Percentiles rank a stretch among this genome's conserved stretches.
phyloP scores from a whole-genome alignment of 257 asterid species.

The Gardenia jasminoides region DNA sequence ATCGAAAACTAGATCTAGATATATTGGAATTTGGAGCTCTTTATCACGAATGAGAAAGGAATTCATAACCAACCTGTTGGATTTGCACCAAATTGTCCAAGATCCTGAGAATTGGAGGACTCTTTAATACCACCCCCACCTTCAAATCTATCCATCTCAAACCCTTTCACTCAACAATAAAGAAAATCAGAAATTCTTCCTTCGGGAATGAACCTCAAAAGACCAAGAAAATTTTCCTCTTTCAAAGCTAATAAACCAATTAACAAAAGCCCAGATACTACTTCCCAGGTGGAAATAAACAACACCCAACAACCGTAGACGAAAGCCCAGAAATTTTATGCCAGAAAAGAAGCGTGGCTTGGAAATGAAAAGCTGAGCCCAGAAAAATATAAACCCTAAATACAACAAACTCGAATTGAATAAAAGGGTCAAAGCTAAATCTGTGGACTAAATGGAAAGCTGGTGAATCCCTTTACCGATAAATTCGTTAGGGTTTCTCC shows the following conservation, averaged over 20 bases:
- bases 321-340: slow-evolving; percentile 17
- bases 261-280: not conserved
- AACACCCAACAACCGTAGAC: not conserved
- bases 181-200: slow-evolving; percentile 10
- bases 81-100: slow-evolving; percentile 50
- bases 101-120: slow-evolving; percentile 50
- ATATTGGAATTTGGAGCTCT: slow-evolving; percentile 18
- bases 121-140: slow-evolving; percentile 44
- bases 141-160: slow-evolving; percentile 69
- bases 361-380: slow-evolving; percentile 1
- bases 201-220: slow-evolving; percentile 14
- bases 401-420: not conserved
- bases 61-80: slow-evolving; percentile 49
- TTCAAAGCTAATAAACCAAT: slow-evolving; percentile 3
- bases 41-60: slow-evolving; percentile 17
- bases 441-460: slow-evolving; percentile 13
- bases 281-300: slow-evolving; percentile 11
- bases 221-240: not conserved
- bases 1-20: slow-evolving; percentile 23
- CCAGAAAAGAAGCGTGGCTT: slow-evolving; percentile 1
- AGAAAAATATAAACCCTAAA: slow-evolving; percentile 23
- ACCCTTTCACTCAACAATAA: slow-evolving; percentile 22
- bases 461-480: slow-evolving; percentile 26
- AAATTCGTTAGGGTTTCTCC: slow-evolving; percentile 41
- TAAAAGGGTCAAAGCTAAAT: slow-evolving; percentile 25